Base-by-base conservation (phyloP, 2,329 filamentous ascomycete genomes). In the Trichophyton verrucosum region DNA sequence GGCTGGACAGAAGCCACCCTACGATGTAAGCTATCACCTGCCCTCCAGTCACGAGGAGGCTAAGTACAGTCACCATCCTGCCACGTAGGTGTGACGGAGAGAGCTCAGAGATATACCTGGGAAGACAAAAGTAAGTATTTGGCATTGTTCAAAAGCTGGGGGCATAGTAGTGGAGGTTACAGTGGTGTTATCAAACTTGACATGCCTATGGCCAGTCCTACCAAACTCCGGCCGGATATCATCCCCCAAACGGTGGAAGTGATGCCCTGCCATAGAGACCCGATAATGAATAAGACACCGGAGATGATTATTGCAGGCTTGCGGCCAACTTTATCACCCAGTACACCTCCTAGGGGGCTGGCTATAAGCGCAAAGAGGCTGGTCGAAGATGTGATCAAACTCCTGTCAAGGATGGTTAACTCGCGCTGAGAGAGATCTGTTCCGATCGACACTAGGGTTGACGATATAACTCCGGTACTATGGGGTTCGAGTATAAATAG, bases 1-100 rank as follows among this genome's bases (percentile, higher is more conserved):
- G 79, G 4, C 84, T 81, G 55, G 77, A 78, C 60, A 95, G 86
- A 0, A 80, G 72, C 87, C 88, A 96, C 1, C 92, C 92, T 5
- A 91, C 76, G 1, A 95, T 71, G 72, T 96, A 96, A 1, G 92
- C 91, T 20, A 95, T 82, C 1, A 96, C 88, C 74, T 96, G 91
- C 0, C 92, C 92, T 9, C 88, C 78, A 0, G 91, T 96, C 61
- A 96, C 86, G 66, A 95, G 91, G 22, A 96, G 76, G 27, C 87
- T 84, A 62, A 89, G 86, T 61, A 94, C 82, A 0, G 90, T 95
- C 3, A 96, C 87, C 46, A 97, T 77, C 46, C 88, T 78, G 13
- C 92, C 92, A 60, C 92, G 79, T 63, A 88, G 83, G 22, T 83
- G 80, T 1, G 88, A 83, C 0, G 92, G 91, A 2, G 89, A 85